phyloP scores from a whole-genome alignment of 345 rosid species.

The Erodium maritimum region DNA sequence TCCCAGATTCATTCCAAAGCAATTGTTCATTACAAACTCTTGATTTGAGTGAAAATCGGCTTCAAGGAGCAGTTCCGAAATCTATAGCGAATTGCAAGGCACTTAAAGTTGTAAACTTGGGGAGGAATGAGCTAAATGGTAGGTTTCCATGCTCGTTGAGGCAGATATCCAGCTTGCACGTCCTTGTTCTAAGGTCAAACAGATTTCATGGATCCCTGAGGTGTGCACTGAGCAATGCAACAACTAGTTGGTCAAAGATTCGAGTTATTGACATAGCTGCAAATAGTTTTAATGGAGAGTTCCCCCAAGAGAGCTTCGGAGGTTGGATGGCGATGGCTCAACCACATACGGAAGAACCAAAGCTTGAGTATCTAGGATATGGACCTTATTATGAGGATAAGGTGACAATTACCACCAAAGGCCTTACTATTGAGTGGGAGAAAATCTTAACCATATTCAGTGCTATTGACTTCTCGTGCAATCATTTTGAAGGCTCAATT shows the following conservation, averaged over 20 bases:
- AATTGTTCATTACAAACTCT: slow-evolving; percentile 17
- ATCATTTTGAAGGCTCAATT: slow-evolving; percentile 21
- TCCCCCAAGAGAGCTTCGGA: not conserved
- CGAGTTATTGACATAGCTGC: slow-evolving; percentile 34
- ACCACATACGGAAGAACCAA: not conserved
- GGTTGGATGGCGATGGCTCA: slow-evolving; percentile 7
- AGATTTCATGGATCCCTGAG: slow-evolving; percentile 19
- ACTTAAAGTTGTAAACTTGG: slow-evolving; percentile 28
- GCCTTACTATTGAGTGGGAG: slow-evolving; percentile 13
- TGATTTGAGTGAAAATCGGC: slow-evolving; percentile 23
- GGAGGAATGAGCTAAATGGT: slow-evolving; percentile 22
- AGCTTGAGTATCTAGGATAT: slow-evolving; percentile 14
- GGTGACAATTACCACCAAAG: slow-evolving; percentile 29
- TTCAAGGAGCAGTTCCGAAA: slow-evolving; percentile 20
- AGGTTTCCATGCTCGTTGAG: slow-evolving; percentile 25
- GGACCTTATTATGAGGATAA: slow-evolving; percentile 27
- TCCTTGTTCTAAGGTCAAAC: slow-evolving; percentile 32
- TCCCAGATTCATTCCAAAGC: slow-evolving; percentile 10
- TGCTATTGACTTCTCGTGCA: slow-evolving; percentile 25
- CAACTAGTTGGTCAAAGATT: slow-evolving; percentile 16
- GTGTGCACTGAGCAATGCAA: slow-evolving; percentile 5
- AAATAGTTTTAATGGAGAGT: slow-evolving; percentile 13
- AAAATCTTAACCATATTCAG: slow-evolving; percentile 37
- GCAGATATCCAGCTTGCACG: slow-evolving; percentile 13
- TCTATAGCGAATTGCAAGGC: slow-evolving; percentile 17